These are phyloP conservation scores for Trichosporon asahii DNA, from an alignment of 1,284 basidiomycete species.

Conservation along the genomic window DNA sequence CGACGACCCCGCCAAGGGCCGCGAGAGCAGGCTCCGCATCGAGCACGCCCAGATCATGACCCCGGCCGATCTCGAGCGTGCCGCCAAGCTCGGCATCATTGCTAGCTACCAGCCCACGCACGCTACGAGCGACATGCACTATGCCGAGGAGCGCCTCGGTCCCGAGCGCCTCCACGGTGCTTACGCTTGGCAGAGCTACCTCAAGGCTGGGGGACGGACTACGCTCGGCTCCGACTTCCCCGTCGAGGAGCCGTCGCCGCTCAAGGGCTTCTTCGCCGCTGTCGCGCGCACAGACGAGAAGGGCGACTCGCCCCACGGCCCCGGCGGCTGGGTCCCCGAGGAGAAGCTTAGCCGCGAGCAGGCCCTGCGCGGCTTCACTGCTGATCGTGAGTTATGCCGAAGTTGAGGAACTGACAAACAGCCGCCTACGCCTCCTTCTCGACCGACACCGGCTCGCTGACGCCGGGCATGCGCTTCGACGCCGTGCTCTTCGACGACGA, in stretches of 20 bases:
- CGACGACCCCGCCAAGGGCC: constrained; percentile 35
- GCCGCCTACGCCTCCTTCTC: constrained; percentile 80
- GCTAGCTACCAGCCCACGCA: constrained; percentile 92
- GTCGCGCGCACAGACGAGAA: constrained; percentile 66
- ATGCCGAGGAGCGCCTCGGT: constrained; percentile 76
- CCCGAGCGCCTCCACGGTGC: constrained; percentile 74
- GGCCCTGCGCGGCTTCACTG: constrained; percentile 67
- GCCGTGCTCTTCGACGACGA: constrained; percentile 76
- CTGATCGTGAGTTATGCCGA: constrained; percentile 56
- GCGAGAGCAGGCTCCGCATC: constrained; percentile 64
- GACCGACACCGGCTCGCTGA: constrained; percentile 62
- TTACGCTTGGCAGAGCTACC: constrained; percentile 78
- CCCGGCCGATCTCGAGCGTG: constrained; percentile 63
- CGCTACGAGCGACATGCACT: constrained; percentile 72
- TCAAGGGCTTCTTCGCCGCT: constrained; percentile 77
- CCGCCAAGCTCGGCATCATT: constrained; percentile 74
- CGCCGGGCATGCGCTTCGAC: constrained; percentile 74
- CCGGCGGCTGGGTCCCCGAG: constrained; percentile 70
- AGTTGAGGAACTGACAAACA: constrained; percentile 15
- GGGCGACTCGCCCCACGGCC: constrained; percentile 76
- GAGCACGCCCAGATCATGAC: constrained; percentile 90
- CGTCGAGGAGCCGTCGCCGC: constrained; percentile 60
- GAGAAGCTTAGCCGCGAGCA: constrained; percentile 71
- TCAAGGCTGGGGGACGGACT: constrained; percentile 59
- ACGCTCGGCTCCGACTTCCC: constrained; percentile 89